phyloP scores from a whole-genome alignment of 2,329 filamentous ascomycete genomes.

The Curvularia eragrostidis region DNA sequence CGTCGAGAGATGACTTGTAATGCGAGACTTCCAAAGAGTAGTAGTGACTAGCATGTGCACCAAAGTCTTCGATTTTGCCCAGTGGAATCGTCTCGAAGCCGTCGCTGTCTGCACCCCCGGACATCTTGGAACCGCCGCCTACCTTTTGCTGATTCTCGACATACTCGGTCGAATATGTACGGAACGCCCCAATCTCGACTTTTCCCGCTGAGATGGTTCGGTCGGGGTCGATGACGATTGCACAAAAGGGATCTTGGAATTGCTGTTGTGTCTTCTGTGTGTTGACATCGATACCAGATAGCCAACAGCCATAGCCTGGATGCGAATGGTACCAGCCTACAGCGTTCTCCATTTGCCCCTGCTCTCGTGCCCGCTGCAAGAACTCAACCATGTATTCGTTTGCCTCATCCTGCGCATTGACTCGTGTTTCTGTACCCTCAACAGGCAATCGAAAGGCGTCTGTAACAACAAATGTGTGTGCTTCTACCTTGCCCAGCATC shows the following conservation, averaged over 20 bases:
- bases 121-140: slow-evolving; percentile 37
- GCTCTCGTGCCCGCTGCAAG: slow-evolving; percentile 74
- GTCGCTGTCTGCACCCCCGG: slow-evolving; percentile 57
- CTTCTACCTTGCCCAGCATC: slow-evolving; percentile 93
- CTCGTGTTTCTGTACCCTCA: slow-evolving; percentile 96
- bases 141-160: slow-evolving; percentile 52
- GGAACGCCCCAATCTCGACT: slow-evolving; percentile 96
- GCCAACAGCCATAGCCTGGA: slow-evolving; percentile 97
- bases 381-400: slow-evolving; percentile 97
- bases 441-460: slow-evolving; percentile 94
- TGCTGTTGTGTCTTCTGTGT: slow-evolving; percentile 87
- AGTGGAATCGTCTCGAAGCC: slow-evolving; percentile 81
- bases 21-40: slow-evolving; percentile 91
- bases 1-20: slow-evolving; percentile 92
- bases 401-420: slow-evolving; percentile 94
- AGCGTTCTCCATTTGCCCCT: slow-evolving; percentile 85
- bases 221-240: slow-evolving; percentile 95
- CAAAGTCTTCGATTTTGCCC: slow-evolving; percentile 95
- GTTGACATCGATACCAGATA: slow-evolving; percentile 91
- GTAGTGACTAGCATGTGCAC: slow-evolving; percentile 87
- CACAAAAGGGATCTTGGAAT: slow-evolving; percentile 89
- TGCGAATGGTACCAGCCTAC: slow-evolving; percentile 99
- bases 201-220: slow-evolving; percentile 93
- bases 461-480: slow-evolving; percentile 87
- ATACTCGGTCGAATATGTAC: slow-evolving; percentile 82